Base-by-base conservation (phyloP, 768 basidiomycete genomes). In the Russula lepida region DNA sequence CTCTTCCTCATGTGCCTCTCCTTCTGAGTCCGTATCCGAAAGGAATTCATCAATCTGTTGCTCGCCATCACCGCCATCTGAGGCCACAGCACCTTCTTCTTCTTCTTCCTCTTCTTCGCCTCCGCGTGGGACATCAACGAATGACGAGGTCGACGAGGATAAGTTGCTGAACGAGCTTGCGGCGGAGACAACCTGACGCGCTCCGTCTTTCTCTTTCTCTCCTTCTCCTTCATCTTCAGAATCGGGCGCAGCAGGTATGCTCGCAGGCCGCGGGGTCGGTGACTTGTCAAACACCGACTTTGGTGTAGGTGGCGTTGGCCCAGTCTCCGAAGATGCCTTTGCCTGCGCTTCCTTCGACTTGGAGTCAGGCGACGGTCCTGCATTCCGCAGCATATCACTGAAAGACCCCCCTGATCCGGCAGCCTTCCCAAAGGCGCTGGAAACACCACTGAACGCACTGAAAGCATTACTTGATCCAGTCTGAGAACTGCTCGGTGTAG, bases 301-400 rank as follows among this genome's bases (percentile, higher is more conserved):
- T 9, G 37, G 53, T 6, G 58, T 54, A 27, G n/a, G 23, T 6
- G 51, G n/a, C 13, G 54, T 33, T 19, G 51, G 27, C 15, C 21
- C 35, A 30, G 32, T 37, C n/a, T 48, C 43, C 8, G 65, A 54
- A 33, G 66, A 49, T 8, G 54, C 23, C 9, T 50, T 57, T 7
- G 19, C 19, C 6, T 32, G 7, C n/a, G 6, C 1, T 6, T 30
- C 61, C 64, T 53, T 66, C 37, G n/a, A 13, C 35, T 63, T 62
- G 13, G n/a, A 51, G 4, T 63, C 62, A 13, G 41, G 35, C 30
- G 52, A 33, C 33, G 66, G 32, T 37, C 66, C 37, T 13, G 51
- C 74, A 17, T 64, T 70, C 68, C 82, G 80, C 59, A 88, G 71
- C 49, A 89, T 68, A 30, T 88, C 84, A n/a, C 75, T 71, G 65